Percentiles rank a stretch among this genome's conserved stretches.
phyloP scores from a whole-genome alignment of 345 rosid species.

The Sisymbrium altissimum region DNA sequence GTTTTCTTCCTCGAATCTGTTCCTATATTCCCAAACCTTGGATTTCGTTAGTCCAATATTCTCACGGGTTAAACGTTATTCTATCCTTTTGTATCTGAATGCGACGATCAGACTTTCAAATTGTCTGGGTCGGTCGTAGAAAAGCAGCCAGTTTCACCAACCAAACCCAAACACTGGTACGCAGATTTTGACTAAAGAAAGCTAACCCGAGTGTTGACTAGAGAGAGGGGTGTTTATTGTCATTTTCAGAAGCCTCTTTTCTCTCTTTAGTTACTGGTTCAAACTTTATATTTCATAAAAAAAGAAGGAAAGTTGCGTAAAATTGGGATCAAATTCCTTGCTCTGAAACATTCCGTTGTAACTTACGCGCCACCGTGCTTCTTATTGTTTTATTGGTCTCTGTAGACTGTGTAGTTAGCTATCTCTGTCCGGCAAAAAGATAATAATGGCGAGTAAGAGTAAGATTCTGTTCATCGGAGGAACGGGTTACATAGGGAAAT shows the following conservation, averaged over 20 bases:
- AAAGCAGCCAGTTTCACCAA: constrained; percentile 1
- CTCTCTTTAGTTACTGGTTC: neutral
- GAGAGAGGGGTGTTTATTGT: neutral
- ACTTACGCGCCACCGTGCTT: neutral
- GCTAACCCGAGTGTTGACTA: neutral
- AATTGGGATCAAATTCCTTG: neutral
- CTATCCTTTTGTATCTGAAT: no score
- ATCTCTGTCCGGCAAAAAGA: no score
- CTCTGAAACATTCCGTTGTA: neutral
- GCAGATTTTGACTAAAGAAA: constrained; percentile 2
- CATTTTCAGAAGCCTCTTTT: neutral
- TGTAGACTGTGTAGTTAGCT: no score
- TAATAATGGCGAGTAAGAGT: constrained; percentile 39
- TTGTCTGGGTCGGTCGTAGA: no score
- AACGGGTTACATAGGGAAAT: constrained; percentile 35
- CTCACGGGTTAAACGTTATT: no score
- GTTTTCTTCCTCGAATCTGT: no score
- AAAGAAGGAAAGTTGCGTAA: neutral
- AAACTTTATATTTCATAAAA: neutral
- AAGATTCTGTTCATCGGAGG: constrained; percentile 38
- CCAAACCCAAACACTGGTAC: neutral
- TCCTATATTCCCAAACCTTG: no score
- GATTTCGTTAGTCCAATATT: no score
- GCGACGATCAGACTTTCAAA: no score
- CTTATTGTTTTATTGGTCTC: no score